Base-by-base conservation (phyloP, 2,329 filamentous ascomycete genomes). In the Colletotrichum sp. region DNA sequence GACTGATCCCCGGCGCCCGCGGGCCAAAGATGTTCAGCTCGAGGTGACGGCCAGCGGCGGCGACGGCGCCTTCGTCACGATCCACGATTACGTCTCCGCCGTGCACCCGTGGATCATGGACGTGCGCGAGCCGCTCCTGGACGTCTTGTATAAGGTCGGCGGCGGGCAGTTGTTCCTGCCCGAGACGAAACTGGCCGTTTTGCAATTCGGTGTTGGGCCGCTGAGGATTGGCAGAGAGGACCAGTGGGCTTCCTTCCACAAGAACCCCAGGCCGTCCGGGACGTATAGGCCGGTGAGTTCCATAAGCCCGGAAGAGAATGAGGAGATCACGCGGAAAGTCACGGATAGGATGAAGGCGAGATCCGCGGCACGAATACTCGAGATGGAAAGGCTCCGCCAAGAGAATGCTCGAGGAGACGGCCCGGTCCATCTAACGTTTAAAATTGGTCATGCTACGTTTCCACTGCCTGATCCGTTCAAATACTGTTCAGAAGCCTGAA, bases 1-100 rank as follows among this genome's bases (percentile, higher is more conserved):
- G 15, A 69, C 3, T 16, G 33, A 73, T n/a, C 31, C 66, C 29
- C 24, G 13, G 24, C 70, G 58, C n/a, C 70, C 70, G 29, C 66
- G 59, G 15, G 15, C 59, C 8, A 21, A 72, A n/a, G 34, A 74
- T 31, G 21, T 62, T 3, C 69, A 72, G 8, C 73, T 76, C 29
- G 76, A 76, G 51, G 63, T 69, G 36, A 69, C 59, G 6, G n/a
- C 71, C 24, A 27, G 18, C 47, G 16, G n/a, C 6, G 29, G 29
- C 29, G 16, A 43, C 11, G 63, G 73, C n/a, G 76, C 66, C 38
- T 76, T 76, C 54, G 59, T 78, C 27, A 77, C 77, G 11, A 21
- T 79, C 6, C 77, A 78, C 63, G 78, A 78, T 16, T 78, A 76
- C 67, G 43, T 79, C 21, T 72, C 73, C 13, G 72, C 69, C 36